phyloP scores from a whole-genome alignment of 192 early-diverging fungal species.

The Geosiphon pyriformis region DNA sequence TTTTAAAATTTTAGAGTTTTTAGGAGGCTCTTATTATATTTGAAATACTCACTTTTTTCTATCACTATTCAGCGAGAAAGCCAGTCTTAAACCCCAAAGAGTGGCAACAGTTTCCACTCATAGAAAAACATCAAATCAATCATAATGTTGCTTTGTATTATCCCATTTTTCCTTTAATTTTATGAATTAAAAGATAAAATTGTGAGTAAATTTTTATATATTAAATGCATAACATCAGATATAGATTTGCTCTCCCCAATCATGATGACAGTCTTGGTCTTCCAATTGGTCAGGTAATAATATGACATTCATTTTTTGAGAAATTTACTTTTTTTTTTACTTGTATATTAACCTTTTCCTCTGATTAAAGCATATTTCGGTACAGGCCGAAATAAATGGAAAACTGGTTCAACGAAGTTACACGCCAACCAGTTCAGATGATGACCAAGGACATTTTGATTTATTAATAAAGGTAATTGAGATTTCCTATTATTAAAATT shows the following conservation, averaged over 20 bases:
- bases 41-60: background rate
- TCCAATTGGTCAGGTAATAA: constrained; percentile 74
- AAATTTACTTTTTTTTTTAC: background rate
- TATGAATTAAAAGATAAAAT: background rate
- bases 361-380: constrained; percentile 71
- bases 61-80: constrained; percentile 19
- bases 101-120: constrained; percentile 73
- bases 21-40: too few species aligned
- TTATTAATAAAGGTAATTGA: constrained; percentile 77
- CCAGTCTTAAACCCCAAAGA: constrained; percentile 62
- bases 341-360: background rate
- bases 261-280: constrained; percentile 69
- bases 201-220: background rate
- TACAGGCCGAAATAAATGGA: constrained; percentile 78
- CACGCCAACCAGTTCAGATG: constrained; percentile 83
- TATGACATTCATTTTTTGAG: background rate
- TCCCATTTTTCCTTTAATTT: background rate
- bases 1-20: too few species aligned
- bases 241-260: constrained; percentile 76
- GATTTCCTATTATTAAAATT: background rate
- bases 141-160: constrained; percentile 79
- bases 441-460: constrained; percentile 84
- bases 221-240: constrained; percentile 41
- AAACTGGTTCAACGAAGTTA: constrained; percentile 84
- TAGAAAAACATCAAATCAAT: constrained; percentile 69